Evolutionary conservation across 148 eudicot species (phyloP).

Genomic region (Cornus florida): DNA sequence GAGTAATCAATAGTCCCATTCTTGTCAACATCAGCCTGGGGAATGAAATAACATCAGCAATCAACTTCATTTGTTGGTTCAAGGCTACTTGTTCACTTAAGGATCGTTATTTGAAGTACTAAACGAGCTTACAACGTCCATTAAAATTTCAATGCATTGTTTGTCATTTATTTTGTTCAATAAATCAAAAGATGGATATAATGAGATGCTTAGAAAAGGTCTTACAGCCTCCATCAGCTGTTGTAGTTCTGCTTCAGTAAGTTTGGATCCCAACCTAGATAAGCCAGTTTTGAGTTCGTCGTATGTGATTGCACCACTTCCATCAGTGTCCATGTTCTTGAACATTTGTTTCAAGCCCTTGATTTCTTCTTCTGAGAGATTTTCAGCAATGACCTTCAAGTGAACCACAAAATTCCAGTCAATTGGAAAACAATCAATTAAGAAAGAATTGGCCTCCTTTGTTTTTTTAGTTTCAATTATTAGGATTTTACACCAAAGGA

Average conservation of each 20-base stretch:
- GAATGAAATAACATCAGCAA: neutral
- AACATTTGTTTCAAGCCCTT: slow-evolving; percentile 80
- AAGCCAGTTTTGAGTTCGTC: slow-evolving; percentile 78
- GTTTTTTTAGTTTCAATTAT: no score
- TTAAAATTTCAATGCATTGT: neutral
- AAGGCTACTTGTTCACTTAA: neutral
- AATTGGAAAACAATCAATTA: neutral
- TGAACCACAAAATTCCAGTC: neutral
- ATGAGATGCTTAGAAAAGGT: neutral
- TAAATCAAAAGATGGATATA: neutral
- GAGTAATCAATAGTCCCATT: slow-evolving; percentile 83
- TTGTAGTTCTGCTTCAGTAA: slow-evolving; percentile 63
- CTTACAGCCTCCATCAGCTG: slow-evolving; percentile 90
- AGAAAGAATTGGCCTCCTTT: neutral
- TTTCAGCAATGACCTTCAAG: slow-evolving; percentile 82
- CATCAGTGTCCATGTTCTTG: slow-evolving; percentile 83
- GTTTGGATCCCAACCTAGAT: slow-evolving; percentile 69
- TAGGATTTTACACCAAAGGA: no score
- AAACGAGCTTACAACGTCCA: neutral
- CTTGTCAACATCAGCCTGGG: slow-evolving; percentile 88
- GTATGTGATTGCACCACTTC: slow-evolving; percentile 79
- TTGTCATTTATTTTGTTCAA: neutral
- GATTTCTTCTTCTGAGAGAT: slow-evolving; percentile 72
- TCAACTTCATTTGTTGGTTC: neutral
- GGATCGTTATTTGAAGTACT: neutral